Conservation (phyloP, 1,139 yeast species). For the Nakaseomyces uthaithaninus region DNA sequence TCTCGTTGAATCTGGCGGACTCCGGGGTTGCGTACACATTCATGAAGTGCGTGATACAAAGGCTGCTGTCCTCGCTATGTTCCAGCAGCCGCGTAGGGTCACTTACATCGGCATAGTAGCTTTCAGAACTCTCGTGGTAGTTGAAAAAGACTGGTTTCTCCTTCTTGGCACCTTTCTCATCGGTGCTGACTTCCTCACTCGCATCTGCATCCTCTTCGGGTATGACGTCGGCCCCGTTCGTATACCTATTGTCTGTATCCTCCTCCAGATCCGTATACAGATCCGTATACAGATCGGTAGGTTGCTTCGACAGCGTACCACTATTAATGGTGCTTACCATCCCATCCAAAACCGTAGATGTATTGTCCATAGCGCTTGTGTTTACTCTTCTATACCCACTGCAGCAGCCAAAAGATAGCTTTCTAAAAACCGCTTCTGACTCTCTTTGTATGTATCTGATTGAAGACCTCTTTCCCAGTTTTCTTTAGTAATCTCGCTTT, state of each 20-base stretch:
- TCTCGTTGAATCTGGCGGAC: slow-evolving; percentile 32
- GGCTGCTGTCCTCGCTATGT: slow-evolving; percentile 29
- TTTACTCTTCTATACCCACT: not conserved
- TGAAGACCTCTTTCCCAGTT: too few relatives aligned
- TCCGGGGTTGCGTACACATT: slow-evolving; percentile 38
- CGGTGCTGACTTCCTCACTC: slow-evolving; percentile 10
- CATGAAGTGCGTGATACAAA: slow-evolving; percentile 60
- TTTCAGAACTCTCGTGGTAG: slow-evolving; percentile 51
- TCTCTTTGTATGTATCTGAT: too few relatives aligned
- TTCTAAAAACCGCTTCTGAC: too few relatives aligned
- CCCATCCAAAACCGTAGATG: slow-evolving; percentile 10
- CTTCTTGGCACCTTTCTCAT: slow-evolving; percentile 9
- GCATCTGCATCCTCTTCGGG: slow-evolving; percentile 9
- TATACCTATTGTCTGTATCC: slow-evolving; percentile 6
- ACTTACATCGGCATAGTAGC: slow-evolving; percentile 31
- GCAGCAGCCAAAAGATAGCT: too few relatives aligned
- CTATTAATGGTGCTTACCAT: slow-evolving; percentile 14
- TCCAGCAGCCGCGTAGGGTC: slow-evolving; percentile 15
- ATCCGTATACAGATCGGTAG: slow-evolving; percentile 5
- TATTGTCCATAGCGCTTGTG: slow-evolving; percentile 6
- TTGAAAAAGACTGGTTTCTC: slow-evolving; percentile 45
- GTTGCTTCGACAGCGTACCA: slow-evolving; percentile 7
- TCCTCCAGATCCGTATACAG: slow-evolving; percentile 6
- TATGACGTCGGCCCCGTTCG: slow-evolving; percentile 3
- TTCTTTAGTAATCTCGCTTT: too few relatives aligned